Percentiles rank a stretch among this genome's conserved stretches.
These are phyloP conservation scores for Spergularia bocconei DNA, from an alignment of 148 eudicot species.

Conservation along the genomic window DNA sequence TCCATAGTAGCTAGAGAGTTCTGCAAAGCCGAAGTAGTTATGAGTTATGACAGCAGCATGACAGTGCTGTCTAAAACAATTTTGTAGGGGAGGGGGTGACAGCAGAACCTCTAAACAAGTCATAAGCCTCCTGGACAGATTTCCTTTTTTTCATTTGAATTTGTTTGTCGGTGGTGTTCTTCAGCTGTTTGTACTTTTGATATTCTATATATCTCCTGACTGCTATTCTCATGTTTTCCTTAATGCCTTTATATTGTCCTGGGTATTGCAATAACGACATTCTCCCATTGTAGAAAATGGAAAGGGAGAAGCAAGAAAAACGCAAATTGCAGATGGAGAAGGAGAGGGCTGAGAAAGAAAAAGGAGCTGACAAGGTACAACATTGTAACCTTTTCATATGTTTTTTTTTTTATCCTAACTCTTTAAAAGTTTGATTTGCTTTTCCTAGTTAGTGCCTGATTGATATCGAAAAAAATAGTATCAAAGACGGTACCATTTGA, in stretches of 20 bases:
- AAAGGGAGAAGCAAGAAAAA: constrained; percentile 51
- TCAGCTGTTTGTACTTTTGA: not conserved
- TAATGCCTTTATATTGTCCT: not conserved
- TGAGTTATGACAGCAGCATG: no score
- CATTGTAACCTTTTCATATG: not conserved
- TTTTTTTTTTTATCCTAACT: not conserved
- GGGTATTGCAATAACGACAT: constrained; percentile 3
- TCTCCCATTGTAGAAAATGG: constrained; percentile 45
- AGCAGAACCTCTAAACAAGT: no score
- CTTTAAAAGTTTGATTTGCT: not conserved
- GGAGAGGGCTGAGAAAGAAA: constrained; percentile 41
- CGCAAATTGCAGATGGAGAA: constrained; percentile 35
- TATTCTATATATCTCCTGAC: not conserved
- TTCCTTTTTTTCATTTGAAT: not conserved
- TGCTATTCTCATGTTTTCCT: not conserved
- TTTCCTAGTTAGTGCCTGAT: not conserved
- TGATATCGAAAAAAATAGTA: no score
- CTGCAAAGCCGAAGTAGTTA: no score
- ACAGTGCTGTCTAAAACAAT: no score
- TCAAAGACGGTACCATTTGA: no score
- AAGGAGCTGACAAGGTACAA: constrained; percentile 41
- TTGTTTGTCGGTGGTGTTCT: not conserved
- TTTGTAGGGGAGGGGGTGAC: not conserved
- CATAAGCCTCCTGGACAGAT: no score
- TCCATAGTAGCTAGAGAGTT: no score